Evolutionary conservation across 139 green algal genomes (phyloP), one percentile per base, ranked within the genome.

Genomic region (Picochlorum sp.): DNA sequence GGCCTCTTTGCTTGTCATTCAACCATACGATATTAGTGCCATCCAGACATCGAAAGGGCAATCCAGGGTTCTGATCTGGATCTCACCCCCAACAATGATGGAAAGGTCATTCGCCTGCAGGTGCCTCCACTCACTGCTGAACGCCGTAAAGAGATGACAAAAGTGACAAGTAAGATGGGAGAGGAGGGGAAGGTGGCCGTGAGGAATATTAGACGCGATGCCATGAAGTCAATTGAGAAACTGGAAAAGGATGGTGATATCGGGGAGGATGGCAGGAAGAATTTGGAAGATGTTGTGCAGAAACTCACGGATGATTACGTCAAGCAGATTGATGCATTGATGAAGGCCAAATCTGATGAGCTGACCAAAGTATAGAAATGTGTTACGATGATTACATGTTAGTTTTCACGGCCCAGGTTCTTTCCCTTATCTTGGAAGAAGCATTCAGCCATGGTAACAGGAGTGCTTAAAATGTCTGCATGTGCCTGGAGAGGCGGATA

Each of bases 51-150:
- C 38, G 85, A 95, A 64, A 79, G 76, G 45, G 83, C 81, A 15
- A 85, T 92, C 52, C 80, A 87, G 69, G 18, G 80, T 49, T 82
- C 72, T 3, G 94, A 98, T 75, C 61, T 99, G 4, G 92, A 86
- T 38, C 77, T 98, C 28, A 97, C 86, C 23, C 94, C 94, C 50
- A 90, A 71, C 72, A 98, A 95, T 71, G 94, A 99, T 62, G 94
- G 94, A 38, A 87, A 90, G 44, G 68, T 91, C 14, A 96, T 99
- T 63, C 79, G 94, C 6, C 79, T 98, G 54, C 80, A 79, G 62
- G 78, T 98, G 24, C 94, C 94, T 8, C 76, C 82, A 45, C 85
- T 98, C 49, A 98, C 92, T 1, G 81, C 84, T 69, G 87, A 98
- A n/a, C 75, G 93, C 7, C 79, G 93, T 56, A 96, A 96, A 77